Percentiles rank a stretch among this genome's conserved stretches.
Evolutionary conservation across 129 eudicot genomes (phyloP).

Genomic region (Centaurea solstitialis): DNA sequence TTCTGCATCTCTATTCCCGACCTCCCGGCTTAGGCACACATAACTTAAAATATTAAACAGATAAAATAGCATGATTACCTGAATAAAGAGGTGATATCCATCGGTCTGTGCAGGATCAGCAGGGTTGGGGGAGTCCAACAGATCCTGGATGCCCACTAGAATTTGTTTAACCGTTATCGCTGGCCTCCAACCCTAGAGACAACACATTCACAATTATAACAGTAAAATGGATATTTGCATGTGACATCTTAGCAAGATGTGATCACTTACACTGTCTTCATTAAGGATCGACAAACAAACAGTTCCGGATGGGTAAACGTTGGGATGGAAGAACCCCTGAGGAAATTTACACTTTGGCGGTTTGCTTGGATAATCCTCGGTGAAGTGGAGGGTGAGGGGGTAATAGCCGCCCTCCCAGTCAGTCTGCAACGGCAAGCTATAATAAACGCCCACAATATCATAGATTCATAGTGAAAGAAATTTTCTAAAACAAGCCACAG

Average conservation of each 20-base stretch:
- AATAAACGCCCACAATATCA: slow-evolving; percentile 20
- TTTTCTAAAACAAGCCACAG: not conserved
- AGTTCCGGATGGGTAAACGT: slow-evolving; percentile 93
- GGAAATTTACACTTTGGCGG: slow-evolving; percentile 95
- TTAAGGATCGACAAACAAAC: slow-evolving; percentile 90
- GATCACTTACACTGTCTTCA: slow-evolving; percentile 79
- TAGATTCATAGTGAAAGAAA: not conserved
- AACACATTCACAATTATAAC: not conserved
- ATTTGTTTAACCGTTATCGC: slow-evolving; percentile 96
- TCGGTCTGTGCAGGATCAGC: slow-evolving; percentile 91
- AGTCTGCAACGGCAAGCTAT: slow-evolving; percentile 51
- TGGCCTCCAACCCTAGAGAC: slow-evolving; percentile 83
- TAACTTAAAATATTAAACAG: not conserved
- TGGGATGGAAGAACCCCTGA: slow-evolving; percentile 84
- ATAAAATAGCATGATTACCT: slow-evolving; percentile 41
- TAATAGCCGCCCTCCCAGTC: slow-evolving; percentile 86
- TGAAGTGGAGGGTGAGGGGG: slow-evolving; percentile 71
- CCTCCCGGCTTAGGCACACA: not conserved
- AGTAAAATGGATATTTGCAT: not conserved
- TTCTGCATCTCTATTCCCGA: not conserved
- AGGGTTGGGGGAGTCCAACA: slow-evolving; percentile 88
- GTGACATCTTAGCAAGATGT: not conserved
- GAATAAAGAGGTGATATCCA: slow-evolving; percentile 86
- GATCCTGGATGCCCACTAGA: slow-evolving; percentile 87
- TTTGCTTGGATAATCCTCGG: slow-evolving; percentile 88